phyloP scores from a whole-genome alignment of 805 yeast genomes.

The Metschnikowia borealis region DNA sequence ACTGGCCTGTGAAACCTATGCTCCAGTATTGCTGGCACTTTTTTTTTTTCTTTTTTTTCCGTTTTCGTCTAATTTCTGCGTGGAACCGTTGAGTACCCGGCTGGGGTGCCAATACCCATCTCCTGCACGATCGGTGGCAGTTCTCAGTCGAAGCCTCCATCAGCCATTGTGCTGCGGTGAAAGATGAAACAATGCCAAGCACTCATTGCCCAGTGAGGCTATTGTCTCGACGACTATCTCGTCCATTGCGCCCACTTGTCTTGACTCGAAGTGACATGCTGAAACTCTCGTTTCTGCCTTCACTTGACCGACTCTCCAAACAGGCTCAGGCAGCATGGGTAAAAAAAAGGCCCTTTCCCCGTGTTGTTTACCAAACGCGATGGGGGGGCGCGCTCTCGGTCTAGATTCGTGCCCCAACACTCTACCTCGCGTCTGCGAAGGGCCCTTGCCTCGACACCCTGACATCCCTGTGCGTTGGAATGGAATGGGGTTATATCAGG shows the following conservation, averaged over 20 bases:
- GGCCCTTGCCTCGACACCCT: neutral
- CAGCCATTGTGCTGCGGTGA: neutral
- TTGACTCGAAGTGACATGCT: too few relatives aligned
- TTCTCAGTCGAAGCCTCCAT: neutral
- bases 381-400: neutral
- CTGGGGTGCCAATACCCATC: neutral
- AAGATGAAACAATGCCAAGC: neutral
- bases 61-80: neutral
- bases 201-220: neutral
- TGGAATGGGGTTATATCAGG: neutral
- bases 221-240: neutral
- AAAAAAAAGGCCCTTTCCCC: neutral
- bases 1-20: too few relatives aligned
- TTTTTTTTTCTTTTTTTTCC: too few relatives aligned
- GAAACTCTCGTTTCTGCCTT: too few relatives aligned
- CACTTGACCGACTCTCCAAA: too few relatives aligned
- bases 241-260: neutral
- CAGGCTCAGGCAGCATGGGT: too few relatives aligned
- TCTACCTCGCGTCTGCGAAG: neutral
- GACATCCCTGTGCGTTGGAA: neutral
- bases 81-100: neutral
- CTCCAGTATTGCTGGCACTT: too few relatives aligned
- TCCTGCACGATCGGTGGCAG: neutral
- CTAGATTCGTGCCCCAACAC: neutral
- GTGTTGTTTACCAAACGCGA: neutral